Base-by-base conservation (phyloP, 305 asterid species). In the Rubia peregrina region DNA sequence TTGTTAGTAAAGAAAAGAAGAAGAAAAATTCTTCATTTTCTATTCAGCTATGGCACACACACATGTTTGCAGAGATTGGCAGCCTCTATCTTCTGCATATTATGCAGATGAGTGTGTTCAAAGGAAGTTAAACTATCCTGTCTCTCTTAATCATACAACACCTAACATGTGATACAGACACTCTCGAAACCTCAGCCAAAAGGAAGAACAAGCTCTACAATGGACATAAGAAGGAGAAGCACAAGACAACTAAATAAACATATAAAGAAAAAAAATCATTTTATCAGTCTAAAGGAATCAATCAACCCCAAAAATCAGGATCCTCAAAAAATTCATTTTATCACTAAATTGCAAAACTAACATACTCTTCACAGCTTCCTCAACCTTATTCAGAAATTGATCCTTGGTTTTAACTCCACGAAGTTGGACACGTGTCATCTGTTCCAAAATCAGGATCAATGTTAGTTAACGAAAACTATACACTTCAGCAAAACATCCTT, bases 401-500 rank as follows among this genome's bases (percentile, higher is more conserved):
- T 86, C 89, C 79, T 81, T 89, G 73, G 36, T 74, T 78, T 81
- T 79, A 69, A 86, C 84, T 65, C 95, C 93, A 51, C 76, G 89
- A 68, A 94, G 91, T 65, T 87, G 79, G 74, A 91, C 87, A 69
- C 72, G 88, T 68, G 85, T 86, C 92, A 94, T 89, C 99, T 94
- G 75, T 62, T 71, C 69, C 65, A 72, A 7, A 40, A 59, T 33
- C 14, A 6, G 13, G 66, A 61, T 22, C 46, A 41, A 40, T 7
- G 48, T 69, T 60, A 62, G 69, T 24, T 61, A 30, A 21, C 11
- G 2, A 42, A 33, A 42, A 56, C 46, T 11, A 61, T 2, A 6
- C 8, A 40, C 51, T 63, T 38, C 2, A 36, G 48, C 9, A 41
- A 63, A 38, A 17, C 49, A 36, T 40, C 49, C 21, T 14, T 21